Evolutionary conservation across 805 yeast genomes (phyloP).

Genomic region (Huiozyma sinensis): DNA sequence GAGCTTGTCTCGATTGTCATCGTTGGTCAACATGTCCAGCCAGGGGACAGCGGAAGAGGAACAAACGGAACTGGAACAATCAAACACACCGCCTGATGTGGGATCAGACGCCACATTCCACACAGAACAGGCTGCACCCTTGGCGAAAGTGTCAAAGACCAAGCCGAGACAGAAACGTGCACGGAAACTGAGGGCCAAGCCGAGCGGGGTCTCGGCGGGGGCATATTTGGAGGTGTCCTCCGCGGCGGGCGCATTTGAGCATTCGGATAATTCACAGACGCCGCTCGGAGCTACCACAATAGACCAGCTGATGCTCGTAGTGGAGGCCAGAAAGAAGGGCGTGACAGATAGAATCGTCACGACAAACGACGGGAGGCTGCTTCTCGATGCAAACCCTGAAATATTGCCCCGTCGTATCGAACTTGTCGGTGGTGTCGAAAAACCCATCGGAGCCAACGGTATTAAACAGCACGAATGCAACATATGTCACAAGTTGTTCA

Average conservation of each 20-base stretch:
- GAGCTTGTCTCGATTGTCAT: slow-evolving; percentile 5
- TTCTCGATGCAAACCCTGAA: slow-evolving; percentile 39
- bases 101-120: too few species aligned
- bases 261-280: neutral
- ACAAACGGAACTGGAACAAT: too few species aligned
- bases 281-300: slow-evolving; percentile 79
- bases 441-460: slow-evolving; percentile 34
- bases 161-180: neutral
- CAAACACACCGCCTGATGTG: too few species aligned
- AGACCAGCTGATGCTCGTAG: slow-evolving; percentile 82
- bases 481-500: slow-evolving; percentile 68
- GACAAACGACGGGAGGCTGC: slow-evolving; percentile 57
- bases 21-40: slow-evolving; percentile 2
- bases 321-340: slow-evolving; percentile 79
- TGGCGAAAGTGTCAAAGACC: too few species aligned
- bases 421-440: slow-evolving; percentile 74
- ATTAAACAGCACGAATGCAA: slow-evolving; percentile 57
- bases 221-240: slow-evolving; percentile 15
- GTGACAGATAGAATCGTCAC: slow-evolving; percentile 51
- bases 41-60: too few species aligned
- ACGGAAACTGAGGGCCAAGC: neutral
- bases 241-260: too few species aligned
- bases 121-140: too few species aligned
- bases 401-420: slow-evolving; percentile 51
- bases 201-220: too few species aligned